phyloP scores from a whole-genome alignment of 805 yeast genomes.

The Ogataea sp. region DNA sequence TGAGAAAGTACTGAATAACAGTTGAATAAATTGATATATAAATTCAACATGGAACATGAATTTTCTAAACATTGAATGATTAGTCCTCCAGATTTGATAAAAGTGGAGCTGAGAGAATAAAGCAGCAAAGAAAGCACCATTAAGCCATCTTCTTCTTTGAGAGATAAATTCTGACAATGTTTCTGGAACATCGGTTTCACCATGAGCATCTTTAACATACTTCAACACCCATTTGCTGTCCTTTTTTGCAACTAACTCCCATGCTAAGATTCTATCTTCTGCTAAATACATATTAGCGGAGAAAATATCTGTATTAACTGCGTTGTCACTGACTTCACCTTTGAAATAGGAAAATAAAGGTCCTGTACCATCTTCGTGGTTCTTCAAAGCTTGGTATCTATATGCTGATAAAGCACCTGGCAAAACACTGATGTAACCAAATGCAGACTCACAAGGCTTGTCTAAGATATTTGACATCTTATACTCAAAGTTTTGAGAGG shows the following conservation, averaged over 20 bases:
- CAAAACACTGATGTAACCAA: conserved; percentile 87
- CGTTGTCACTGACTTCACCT: conserved; percentile 53
- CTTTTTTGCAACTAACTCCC: conserved; percentile 88
- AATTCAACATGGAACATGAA: conserved; percentile 80
- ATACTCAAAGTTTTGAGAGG: conserved; percentile 94
- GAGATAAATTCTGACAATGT: conserved; percentile 88
- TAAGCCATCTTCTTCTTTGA: conserved; percentile 97
- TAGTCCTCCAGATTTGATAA: conserved; percentile 81
- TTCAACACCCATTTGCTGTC: conserved; percentile 82
- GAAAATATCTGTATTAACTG: conserved; percentile 54
- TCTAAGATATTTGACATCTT: conserved; percentile 95
- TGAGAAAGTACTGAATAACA: conserved; percentile 87
- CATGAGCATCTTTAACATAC: conserved; percentile 87
- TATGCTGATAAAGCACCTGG: conserved; percentile 97
- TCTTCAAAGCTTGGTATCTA: conserved; percentile 77
- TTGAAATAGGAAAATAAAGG: conserved; percentile 84
- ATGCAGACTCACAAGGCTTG: conserved; percentile 86
- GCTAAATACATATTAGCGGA: conserved; percentile 97
- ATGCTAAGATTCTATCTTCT: conserved; percentile 91
- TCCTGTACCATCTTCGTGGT: conserved; percentile 87
- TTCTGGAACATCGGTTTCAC: conserved; percentile 97
- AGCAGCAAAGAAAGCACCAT: conserved; percentile 97
- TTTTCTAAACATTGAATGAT: conserved; percentile 77
- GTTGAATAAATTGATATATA: conserved; percentile 72
- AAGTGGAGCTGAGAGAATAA: conserved; percentile 81